Evolutionary conservation across 129 eudicot genomes (phyloP).

Genomic region (Flaveria linearis): DNA sequence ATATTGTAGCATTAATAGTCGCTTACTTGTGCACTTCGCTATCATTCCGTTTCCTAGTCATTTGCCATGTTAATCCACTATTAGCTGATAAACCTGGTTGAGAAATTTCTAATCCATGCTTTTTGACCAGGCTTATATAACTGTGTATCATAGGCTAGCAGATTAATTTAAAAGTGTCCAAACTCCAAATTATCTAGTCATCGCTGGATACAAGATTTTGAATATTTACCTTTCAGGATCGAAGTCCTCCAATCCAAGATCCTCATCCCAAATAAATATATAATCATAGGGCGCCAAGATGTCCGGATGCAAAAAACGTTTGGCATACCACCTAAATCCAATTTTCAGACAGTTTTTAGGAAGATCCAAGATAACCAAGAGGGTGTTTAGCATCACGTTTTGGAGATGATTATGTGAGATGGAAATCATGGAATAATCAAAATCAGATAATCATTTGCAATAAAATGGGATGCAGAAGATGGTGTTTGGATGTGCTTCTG

Average conservation of each 20-base stretch:
- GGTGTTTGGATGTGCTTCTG: background rate
- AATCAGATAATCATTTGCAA: background rate
- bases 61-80: conserved; percentile 48
- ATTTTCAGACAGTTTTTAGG: background rate
- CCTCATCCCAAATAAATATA: conserved; percentile 65
- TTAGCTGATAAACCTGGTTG: conserved; percentile 60
- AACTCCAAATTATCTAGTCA: background rate
- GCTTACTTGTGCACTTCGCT: conserved; percentile 52
- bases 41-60: conserved; percentile 43
- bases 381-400: conserved; percentile 5
- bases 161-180: conserved; percentile 4
- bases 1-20: background rate
- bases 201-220: background rate
- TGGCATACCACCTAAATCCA: conserved; percentile 61
- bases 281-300: conserved; percentile 54
- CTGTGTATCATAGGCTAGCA: conserved; percentile 20
- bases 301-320: conserved; percentile 58
- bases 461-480: background rate
- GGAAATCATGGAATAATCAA: background rate
- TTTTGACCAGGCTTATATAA: conserved; percentile 44
- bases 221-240: conserved; percentile 45
- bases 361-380: background rate
- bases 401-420: background rate
- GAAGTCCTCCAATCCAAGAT: conserved; percentile 58
- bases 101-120: conserved; percentile 53